Evolutionary conservation across 306 rosid genomes (phyloP).

Genomic region (Cyclanthera cordifolia): DNA sequence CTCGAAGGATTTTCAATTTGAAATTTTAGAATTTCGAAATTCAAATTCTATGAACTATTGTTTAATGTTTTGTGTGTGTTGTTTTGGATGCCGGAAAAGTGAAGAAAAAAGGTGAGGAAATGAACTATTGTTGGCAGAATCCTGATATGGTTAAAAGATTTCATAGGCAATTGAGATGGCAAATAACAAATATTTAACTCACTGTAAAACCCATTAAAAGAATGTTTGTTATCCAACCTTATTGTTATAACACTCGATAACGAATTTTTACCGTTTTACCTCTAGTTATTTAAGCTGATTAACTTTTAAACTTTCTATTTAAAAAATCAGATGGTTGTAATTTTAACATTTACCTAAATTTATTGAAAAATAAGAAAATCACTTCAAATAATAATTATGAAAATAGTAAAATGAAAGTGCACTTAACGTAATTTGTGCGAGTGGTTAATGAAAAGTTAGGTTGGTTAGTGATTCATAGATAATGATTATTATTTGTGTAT

Average conservation of each 20-base stretch:
- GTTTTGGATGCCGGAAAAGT: slow-evolving; percentile 10
- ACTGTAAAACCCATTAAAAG: not conserved
- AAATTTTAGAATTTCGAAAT: no score
- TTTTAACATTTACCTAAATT: not conserved
- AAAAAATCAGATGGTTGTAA: not conserved
- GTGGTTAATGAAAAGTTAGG: no score
- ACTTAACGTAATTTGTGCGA: no score
- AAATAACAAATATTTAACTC: no score
- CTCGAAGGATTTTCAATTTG: no score
- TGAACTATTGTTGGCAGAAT: not conserved
- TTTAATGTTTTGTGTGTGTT: not conserved
- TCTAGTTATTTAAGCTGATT: not conserved
- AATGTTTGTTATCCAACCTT: not conserved
- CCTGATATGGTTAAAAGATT: not conserved
- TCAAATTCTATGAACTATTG: no score
- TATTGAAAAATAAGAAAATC: not conserved
- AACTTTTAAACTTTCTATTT: not conserved
- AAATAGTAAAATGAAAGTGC: no score
- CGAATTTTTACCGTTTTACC: not conserved
- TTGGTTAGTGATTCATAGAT: no score
- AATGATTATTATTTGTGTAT: no score
- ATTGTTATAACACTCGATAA: not conserved
- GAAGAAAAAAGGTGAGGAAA: not conserved
- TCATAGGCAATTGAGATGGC: not conserved
- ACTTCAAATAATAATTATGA: not conserved